Conservation (phyloP, 805 yeast species). For the Torulaspora maleeae region DNA sequence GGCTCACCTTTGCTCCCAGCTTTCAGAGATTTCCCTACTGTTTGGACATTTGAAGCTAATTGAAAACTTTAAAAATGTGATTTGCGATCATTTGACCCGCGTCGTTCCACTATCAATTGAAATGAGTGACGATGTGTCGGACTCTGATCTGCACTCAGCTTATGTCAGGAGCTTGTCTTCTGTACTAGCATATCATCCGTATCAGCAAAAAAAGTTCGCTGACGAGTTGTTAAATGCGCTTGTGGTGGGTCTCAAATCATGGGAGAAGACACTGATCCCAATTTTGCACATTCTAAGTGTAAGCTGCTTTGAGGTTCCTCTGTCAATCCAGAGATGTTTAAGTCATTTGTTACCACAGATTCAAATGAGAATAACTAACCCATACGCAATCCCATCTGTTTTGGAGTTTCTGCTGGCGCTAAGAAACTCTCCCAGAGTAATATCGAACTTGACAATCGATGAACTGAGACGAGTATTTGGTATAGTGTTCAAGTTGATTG, state of each 20-base stretch:
- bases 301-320: constrained; percentile 77
- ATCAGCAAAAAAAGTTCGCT: constrained; percentile 52
- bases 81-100: constrained; percentile 57
- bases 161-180: constrained; percentile 58
- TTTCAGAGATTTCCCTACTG: constrained; percentile 55
- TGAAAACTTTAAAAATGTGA: constrained; percentile 39
- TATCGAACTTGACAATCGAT: constrained; percentile 67
- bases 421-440: constrained; percentile 59
- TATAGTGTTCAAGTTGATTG: constrained; percentile 74
- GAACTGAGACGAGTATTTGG: constrained; percentile 80
- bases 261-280: constrained; percentile 77
- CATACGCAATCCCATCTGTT: constrained; percentile 65
- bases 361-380: constrained; percentile 68
- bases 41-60: constrained; percentile 40
- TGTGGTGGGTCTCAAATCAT: constrained; percentile 57
- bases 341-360: constrained; percentile 65
- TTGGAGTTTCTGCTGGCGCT: constrained; percentile 69
- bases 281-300: constrained; percentile 70
- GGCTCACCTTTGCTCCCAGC: constrained; percentile 67
- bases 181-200: constrained; percentile 53
- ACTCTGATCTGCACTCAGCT: constrained; percentile 63
- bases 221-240: constrained; percentile 60
- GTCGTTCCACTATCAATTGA: constrained; percentile 42
- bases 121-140: constrained; percentile 44
- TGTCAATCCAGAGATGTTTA: constrained; percentile 62